Base-by-base conservation (phyloP, 2,329 filamentous ascomycete species). In the Pseudocercospora cruenta region DNA sequence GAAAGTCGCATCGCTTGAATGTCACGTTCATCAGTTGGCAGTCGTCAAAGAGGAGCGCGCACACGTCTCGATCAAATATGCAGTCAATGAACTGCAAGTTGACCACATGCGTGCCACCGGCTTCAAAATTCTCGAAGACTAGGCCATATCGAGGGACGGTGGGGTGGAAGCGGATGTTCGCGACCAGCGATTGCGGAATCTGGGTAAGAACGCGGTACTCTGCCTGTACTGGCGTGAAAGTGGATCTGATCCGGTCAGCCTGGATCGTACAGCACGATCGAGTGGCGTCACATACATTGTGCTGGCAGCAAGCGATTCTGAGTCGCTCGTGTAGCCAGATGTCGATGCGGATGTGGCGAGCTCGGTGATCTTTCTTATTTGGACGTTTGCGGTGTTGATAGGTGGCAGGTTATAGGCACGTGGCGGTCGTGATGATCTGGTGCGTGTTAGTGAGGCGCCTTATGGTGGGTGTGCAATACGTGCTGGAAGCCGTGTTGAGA, bases 71-170 rank as follows among this genome's bases (percentile, higher is more conserved):
- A 14, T 63, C 55, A 33, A 66, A 66, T 9, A 24, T 12, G 39
- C 64, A 66, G 21, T 66, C 49, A 24, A 51, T 43, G 26, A 66
- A 66, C 36, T 57, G 47, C 21, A 66, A 45, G 26, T 55, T 54
- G 14, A 63, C 49, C 9, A 63, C 62, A 33, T 55, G 51, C 10
- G 51, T 55, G 4, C 60, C 64, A 16, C 33, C 64, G 2, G 26
- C 49, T 5, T 36, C 54, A 1, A 33, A 22, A 16, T 57, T 58
- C 16, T 51, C 12, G 33, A 66, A 47, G 19, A 66, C 31, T 7
- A 66, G 21, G n/a, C 64, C 64, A 14, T 66, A 36, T 0, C n/a
- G 33, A 1, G 64, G 64, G 2, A 19, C 21, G 5, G 4, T 28
- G 1, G 63, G 63, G 12, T 16, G 26, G 59, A 65, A 65, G 2